Evolutionary conservation across 805 yeast species (phyloP), one percentile per base, ranked within the genome.

Genomic region (Hanseniaspora mollemarum): DNA sequence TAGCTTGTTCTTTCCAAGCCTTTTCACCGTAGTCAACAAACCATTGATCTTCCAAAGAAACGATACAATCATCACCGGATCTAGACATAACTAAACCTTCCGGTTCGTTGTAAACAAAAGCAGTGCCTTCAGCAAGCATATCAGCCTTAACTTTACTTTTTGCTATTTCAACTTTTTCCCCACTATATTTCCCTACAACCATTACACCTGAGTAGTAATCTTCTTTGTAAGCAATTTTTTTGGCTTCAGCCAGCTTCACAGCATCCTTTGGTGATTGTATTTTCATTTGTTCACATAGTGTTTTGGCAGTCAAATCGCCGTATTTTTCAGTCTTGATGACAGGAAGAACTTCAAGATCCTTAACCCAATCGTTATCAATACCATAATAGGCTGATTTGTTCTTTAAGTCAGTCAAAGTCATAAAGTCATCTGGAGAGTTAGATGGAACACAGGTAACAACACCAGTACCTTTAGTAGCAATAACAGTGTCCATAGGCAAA

Each of bases 371-470:
- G 59, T 79, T 74, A 55, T 88, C 74, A 62, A 90, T 84, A 50
- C 80, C 77, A 66, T 90, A 88, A 67, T 80, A 90, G 61, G 87
- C 96, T 29, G 96, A 83, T 71, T 90, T 90, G 72, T 86, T 80
- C 59, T 75, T 75, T 60, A 92, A 76, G 58, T 92, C 98, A 60
- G 73, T 74, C 44, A 83, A 76, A 54, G 96, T 92, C 68, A 90
- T 80, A 64, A 62, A 92, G 72, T 92, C 98, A 71, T 92, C 98
- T 54, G 98, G 97, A 53, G 97, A 88, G 68, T 88, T 96, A n/a
- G 95, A 82, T 55, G 97, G 98, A 56, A 88, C 97, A 73, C 96
- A 92, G 5, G 97, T 90, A 53, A 92, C 98, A 42, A 92, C 96
- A 73, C 97, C 98, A 42, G 97, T 92, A 76, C 98, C 98, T 73